Evolutionary conservation across 2,329 filamentous ascomycete species (phyloP), one percentile per base, ranked within the genome.

Genomic region (Hysterium pulicare): DNA sequence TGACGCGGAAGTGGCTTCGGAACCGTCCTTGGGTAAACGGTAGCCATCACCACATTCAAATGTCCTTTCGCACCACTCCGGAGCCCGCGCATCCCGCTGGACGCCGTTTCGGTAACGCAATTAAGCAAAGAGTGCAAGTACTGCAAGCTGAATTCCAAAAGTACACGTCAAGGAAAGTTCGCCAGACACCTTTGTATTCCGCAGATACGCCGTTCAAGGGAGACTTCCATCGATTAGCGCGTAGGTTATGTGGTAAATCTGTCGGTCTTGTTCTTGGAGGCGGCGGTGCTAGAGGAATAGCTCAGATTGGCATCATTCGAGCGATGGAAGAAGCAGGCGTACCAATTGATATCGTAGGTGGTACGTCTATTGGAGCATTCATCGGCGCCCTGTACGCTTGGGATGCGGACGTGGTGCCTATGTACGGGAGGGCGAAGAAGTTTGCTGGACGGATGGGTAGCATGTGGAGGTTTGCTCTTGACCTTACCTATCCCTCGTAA

Each of bases 391-490:
- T 98, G 2, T 98, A 98, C 64, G 93, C 94, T 1, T 87, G 91
- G 43, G 93, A 98, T 62, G 93, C 91, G 8, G 94, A 98, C 60
- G 84, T 96, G 1, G 91, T 98, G 4, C 93, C 93, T 10, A 95
- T 97, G 79, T 95, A 95, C 58, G 93, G 93, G 0, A 81, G 94
- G 34, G 90, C 90, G 11, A 98, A 98, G 77, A 96, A 96, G 64
- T 98, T 98, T 65, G 82, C 93, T 0, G 90, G 93, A 4, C 86
- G 94, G n/a, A 98, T 98, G 94, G 89, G 88, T 33, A 97, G 91
- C 67, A 88, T 97, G 71, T 98, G 93, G 93, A 83, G 93, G n/a
- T 96, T 98, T 64, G 90, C 90, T 1, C 75, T 98, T 2, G 93
- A 98, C 61, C 69, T 98, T 55, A 98, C 93, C 0, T 98, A 98